Evolutionary conservation across 352 stramenopile genomes (phyloP).

Genomic region (Phytophthora ohioensis): DNA sequence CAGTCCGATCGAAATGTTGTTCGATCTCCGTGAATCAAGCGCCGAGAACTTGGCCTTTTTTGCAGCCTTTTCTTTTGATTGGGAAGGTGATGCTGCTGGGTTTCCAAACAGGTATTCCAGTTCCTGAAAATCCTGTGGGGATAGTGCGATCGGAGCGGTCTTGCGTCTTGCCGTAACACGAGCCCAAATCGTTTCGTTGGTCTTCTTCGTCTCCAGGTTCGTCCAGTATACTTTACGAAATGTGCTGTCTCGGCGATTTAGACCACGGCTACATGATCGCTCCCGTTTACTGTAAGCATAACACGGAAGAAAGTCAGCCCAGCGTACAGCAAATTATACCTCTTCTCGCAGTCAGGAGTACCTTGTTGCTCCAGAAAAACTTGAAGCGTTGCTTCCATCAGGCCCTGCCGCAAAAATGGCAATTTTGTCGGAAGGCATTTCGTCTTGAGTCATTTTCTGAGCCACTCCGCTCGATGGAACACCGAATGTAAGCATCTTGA

Average conservation of each 20-base stretch:
- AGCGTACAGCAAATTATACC: background rate
- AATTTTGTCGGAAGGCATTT: constrained; percentile 67
- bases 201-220: constrained; percentile 65
- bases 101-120: constrained; percentile 68
- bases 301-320: constrained; percentile 9
- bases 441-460: constrained; percentile 87
- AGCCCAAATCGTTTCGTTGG: constrained; percentile 76
- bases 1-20: constrained; percentile 85
- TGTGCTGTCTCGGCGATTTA: constrained; percentile 53
- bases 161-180: constrained; percentile 68
- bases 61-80: constrained; percentile 24
- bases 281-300: constrained; percentile 21
- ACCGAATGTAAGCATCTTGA: constrained; percentile 86
- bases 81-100: constrained; percentile 11
- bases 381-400: constrained; percentile 31
- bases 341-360: background rate
- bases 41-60: constrained; percentile 62
- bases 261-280: constrained; percentile 5
- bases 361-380: constrained; percentile 9
- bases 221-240: constrained; percentile 89
- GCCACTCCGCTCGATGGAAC: constrained; percentile 70
- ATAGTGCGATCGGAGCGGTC: constrained; percentile 76
- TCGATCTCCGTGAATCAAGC: constrained; percentile 75
- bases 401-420: constrained; percentile 64
- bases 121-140: constrained; percentile 72